Evolutionary conservation across 2,329 filamentous ascomycete genomes (phyloP), one percentile per base, ranked within the genome.

Genomic region (Tolypocladium amazonense): DNA sequence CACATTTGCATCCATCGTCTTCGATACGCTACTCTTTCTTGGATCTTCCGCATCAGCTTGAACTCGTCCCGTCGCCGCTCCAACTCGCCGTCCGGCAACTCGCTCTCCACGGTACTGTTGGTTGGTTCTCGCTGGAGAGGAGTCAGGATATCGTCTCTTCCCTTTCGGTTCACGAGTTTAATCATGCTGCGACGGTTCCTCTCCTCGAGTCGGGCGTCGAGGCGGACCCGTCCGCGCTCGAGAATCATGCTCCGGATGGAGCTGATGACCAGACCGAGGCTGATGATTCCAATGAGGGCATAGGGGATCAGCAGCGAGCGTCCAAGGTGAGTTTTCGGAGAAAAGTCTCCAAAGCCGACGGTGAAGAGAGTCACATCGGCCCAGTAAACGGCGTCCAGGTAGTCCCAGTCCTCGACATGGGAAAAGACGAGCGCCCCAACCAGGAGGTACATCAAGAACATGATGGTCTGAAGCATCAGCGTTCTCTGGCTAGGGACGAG

Each of bases 401-500:
- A 96, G 25, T 79, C 76, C 86, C 92, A 94, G 4, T 75, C 80
- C 62, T 96, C 88, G 3, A 94, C 80, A 1, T 77, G 77, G 7
- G 85, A 84, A 68, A 94, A 96, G 0, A 96, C 75, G 0, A 87
- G 82, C 0, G 88, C 90, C 0, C 92, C 92, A 2, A 91, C 73
- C 0, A 89, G 85, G 0, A 97, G 77, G 78, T 94, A 96, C 56
- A 90, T 75, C 57, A 96, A 86, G 69, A 95, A 90, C 59, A 89
- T 77, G 73, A 95, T 95, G 1, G 91, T 96, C 73, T 97, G 92
- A 35, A 96, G 75, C 79, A 97, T 96, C 27, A 97, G 77, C 0
- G 90, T 96, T 12, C 92, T 83, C 72, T 97, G 92, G 62, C 88
- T 88, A 58, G 87, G 83, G 0, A 88, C 92, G 30, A 96, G 79